Conservation (phyloP, 495 filamentous ascomycete genomes). For the Rusavskia elegans region DNA sequence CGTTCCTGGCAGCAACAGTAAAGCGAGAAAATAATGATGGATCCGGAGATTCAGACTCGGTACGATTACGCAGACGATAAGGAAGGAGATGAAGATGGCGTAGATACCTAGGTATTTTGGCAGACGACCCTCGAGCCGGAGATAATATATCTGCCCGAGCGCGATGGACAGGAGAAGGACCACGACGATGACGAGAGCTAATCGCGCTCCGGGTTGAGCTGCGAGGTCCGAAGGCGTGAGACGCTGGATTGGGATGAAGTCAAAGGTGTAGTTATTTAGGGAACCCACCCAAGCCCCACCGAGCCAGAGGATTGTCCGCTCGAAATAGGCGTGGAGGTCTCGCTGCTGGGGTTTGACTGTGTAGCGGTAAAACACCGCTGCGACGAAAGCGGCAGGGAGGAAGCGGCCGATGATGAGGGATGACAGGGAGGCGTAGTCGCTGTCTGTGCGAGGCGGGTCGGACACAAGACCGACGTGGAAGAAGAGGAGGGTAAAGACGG, state of each 20-base stretch:
- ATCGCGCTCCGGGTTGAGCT: slow-evolving; percentile 60
- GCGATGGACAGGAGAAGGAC: slow-evolving; percentile 41
- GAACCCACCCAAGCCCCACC: slow-evolving; percentile 64
- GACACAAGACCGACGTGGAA: slow-evolving; percentile 65
- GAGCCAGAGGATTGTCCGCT: slow-evolving; percentile 61
- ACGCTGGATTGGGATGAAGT: slow-evolving; percentile 66
- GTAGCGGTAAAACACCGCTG: slow-evolving; percentile 59
- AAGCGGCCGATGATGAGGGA: slow-evolving; percentile 58
- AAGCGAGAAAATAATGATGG: slow-evolving; percentile 86
- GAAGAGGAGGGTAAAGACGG: slow-evolving; percentile 56
- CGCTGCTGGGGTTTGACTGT: slow-evolving; percentile 37
- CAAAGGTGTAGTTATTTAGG: slow-evolving; percentile 71
- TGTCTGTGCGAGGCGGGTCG: slow-evolving; percentile 43
- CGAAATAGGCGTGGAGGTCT: slow-evolving; percentile 40
- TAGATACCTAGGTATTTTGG: slow-evolving; percentile 62
- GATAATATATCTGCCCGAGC: slow-evolving; percentile 54
- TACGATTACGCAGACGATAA: slow-evolving; percentile 48
- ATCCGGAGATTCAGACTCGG: slow-evolving; percentile 79
- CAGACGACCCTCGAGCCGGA: slow-evolving; percentile 57
- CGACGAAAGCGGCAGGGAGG: slow-evolving; percentile 60
- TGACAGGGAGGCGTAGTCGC: slow-evolving; percentile 41
- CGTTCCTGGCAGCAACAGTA: slow-evolving; percentile 71
- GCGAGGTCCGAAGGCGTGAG: slow-evolving; percentile 61
- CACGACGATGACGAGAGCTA: slow-evolving; percentile 53
- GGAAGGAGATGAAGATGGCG: slow-evolving; percentile 36